Evolutionary conservation across 805 yeast genomes (phyloP), one percentile per base, ranked within the genome.

Genomic region (Candida silvicultrix): DNA sequence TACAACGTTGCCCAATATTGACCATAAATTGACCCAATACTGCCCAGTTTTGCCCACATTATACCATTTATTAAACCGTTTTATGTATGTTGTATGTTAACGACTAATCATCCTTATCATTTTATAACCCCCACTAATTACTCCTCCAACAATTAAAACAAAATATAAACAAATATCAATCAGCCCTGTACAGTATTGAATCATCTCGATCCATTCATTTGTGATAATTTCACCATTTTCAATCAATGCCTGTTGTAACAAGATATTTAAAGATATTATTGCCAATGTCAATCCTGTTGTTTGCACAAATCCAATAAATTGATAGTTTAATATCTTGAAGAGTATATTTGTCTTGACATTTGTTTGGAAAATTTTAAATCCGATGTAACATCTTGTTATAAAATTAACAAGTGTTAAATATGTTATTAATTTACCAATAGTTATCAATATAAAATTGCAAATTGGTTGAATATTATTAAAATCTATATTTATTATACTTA

Each of bases 291-390:
- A 28, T 28, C 31, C 31, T 10, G 4, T 4, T 4, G 54, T 44
- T 7, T 47, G 29, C n/a, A 55, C 40, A 43, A 55, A 55, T 2
- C 57, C 58, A 42, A 49, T 47, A 41, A 55, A 55, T 38, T 55
- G 58, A 18, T 48, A 16, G 40, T 53, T 49, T 20, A 51, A 41
- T 21, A 55, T 41, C 38, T 51, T 53, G 15, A 55, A 39, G 23
- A 55, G n/a, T 21, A 51, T 31, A 19, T 49, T 55, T 22, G 56
- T 51, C 21, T 45, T 47, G 7, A 52, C 50, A 14, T 42, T 21
- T 18, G 44, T 39, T 23, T 45, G 42, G 38, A 55, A 55, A 1
- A 55, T 49, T 37, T 46, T 51, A 14, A 55, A 23, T 7, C 58
- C 58, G 40, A 55, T 49, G 40, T 55, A 55, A 21, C 49, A 36